These are phyloP conservation scores for Eutrema salsugineum DNA, from an alignment of 441 rosid species.

Conservation along the genomic window DNA sequence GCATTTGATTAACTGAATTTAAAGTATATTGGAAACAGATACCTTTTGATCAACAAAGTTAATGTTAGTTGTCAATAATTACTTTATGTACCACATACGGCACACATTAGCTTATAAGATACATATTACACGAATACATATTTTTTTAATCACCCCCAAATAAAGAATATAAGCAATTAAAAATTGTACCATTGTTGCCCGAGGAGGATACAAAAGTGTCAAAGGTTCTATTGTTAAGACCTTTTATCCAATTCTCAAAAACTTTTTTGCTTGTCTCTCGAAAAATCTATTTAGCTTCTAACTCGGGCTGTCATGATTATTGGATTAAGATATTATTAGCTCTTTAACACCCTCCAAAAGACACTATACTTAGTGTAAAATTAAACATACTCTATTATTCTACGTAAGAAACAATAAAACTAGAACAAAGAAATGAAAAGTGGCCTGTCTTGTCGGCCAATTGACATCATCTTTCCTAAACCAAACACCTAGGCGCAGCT, in stretches of 20 bases:
- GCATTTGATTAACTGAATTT: neutral
- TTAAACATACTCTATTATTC: slow-evolving; percentile 11
- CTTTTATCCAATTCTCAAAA: slow-evolving; percentile 8
- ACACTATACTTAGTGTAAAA: slow-evolving; percentile 33
- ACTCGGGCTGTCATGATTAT: slow-evolving; percentile 29
- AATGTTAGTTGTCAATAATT: slow-evolving; percentile 22
- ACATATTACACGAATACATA: slow-evolving; percentile 8
- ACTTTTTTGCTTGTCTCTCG: neutral
- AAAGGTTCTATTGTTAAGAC: slow-evolving; percentile 32
- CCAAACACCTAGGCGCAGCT: slow-evolving; percentile 69
- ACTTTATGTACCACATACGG: slow-evolving; percentile 6
- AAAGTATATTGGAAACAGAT: neutral
- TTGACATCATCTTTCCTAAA: slow-evolving; percentile 56
- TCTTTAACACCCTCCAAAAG: slow-evolving; percentile 37
- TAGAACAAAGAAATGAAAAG: slow-evolving; percentile 26
- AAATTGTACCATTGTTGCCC: slow-evolving; percentile 38
- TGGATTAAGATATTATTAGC: slow-evolving; percentile 33
- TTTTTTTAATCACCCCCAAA: neutral
- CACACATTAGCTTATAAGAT: slow-evolving; percentile 7
- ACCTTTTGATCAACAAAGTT: neutral
- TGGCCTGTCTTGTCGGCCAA: slow-evolving; percentile 73
- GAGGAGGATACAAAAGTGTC: slow-evolving; percentile 47
- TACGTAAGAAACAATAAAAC: slow-evolving; percentile 19
- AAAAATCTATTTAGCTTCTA: slow-evolving; percentile 27
- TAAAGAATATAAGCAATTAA: slow-evolving; percentile 1